Evolutionary conservation across 768 basidiomycete genomes (phyloP).

Genomic region (Boletus insuetus): DNA sequence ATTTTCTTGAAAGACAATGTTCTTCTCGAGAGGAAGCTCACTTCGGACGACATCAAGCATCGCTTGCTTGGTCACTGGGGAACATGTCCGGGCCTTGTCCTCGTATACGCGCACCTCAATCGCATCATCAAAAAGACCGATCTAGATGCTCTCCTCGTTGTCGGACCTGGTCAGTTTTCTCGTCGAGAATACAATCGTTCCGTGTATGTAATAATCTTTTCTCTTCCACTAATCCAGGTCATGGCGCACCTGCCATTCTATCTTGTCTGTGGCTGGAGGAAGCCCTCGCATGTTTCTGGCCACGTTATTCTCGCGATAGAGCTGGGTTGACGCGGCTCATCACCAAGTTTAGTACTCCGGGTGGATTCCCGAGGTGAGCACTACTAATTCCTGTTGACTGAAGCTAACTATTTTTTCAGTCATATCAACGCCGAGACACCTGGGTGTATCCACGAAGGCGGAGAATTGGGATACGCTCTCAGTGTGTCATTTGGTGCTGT

Average conservation of each 20-base stretch:
- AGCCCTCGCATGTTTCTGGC: conserved; percentile 57
- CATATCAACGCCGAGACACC: conserved; percentile 84
- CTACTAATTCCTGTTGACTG: background rate
- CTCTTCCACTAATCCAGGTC: conserved; percentile 38
- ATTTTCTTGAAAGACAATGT: conserved; percentile 79
- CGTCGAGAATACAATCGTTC: background rate
- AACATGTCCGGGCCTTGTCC: conserved; percentile 73
- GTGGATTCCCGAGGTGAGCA: conserved; percentile 74
- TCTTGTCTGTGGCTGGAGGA: conserved; percentile 85
- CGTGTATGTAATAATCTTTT: background rate
- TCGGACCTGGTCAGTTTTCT: conserved; percentile 60
- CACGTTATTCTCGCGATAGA: conserved; percentile 54
- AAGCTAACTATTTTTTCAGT: conserved; percentile 32
- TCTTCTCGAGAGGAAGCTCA: conserved; percentile 58
- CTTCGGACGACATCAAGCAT: conserved; percentile 71
- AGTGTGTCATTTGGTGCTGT: conserved; percentile 83
- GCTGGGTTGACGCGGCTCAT: conserved; percentile 67
- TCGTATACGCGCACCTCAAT: conserved; percentile 72
- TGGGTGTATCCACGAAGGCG: conserved; percentile 89
- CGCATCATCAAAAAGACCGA: conserved; percentile 57
- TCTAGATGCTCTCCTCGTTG: conserved; percentile 69
- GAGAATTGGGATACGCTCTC: conserved; percentile 87
- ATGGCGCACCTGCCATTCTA: conserved; percentile 87
- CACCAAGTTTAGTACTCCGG: conserved; percentile 73
- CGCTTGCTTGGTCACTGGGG: conserved; percentile 85